Evolutionary conservation across 345 rosid species (phyloP).

Genomic region (Isatis tinctoria): DNA sequence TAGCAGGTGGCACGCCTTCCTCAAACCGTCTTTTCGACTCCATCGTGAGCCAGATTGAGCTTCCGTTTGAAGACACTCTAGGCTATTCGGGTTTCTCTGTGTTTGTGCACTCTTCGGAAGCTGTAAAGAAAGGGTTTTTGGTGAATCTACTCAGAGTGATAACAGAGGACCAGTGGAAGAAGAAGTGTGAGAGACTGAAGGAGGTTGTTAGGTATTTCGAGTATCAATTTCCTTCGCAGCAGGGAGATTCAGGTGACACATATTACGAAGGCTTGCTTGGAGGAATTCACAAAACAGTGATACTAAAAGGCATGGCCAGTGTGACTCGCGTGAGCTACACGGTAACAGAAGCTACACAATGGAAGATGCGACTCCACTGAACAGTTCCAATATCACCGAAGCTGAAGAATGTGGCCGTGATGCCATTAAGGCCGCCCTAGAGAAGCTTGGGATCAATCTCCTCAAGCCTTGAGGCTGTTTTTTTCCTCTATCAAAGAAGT

Average conservation of each 20-base stretch:
- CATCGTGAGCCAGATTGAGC: conserved; percentile 75
- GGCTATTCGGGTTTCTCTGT: conserved; percentile 78
- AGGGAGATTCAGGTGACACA: conserved; percentile 73
- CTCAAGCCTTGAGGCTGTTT: conserved; percentile 17
- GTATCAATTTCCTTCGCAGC: conserved; percentile 67
- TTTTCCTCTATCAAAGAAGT: background rate
- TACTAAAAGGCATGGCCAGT: conserved; percentile 48
- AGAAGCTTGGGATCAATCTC: conserved; percentile 25
- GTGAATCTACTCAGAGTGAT: conserved; percentile 62
- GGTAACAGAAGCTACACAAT: conserved; percentile 58
- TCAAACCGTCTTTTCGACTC: conserved; percentile 93
- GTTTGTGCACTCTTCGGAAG: conserved; percentile 66
- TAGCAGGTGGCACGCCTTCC: conserved; percentile 95
- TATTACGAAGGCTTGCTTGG: conserved; percentile 73
- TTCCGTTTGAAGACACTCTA: conserved; percentile 82
- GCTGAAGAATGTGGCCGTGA: conserved; percentile 30
- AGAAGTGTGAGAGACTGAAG: conserved; percentile 68
- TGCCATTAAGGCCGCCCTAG: conserved; percentile 19
- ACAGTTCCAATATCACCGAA: conserved; percentile 43
- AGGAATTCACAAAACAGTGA: conserved; percentile 59
- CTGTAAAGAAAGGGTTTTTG: conserved; percentile 60
- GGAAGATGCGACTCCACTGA: conserved; percentile 49
- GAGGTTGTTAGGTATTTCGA: conserved; percentile 51
- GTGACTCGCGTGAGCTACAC: conserved; percentile 41
- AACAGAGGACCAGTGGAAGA: conserved; percentile 53